Evolutionary conservation across 148 eudicot genomes (phyloP), one percentile per base, ranked within the genome.

Genomic region (Rhododendron ferrugineum): DNA sequence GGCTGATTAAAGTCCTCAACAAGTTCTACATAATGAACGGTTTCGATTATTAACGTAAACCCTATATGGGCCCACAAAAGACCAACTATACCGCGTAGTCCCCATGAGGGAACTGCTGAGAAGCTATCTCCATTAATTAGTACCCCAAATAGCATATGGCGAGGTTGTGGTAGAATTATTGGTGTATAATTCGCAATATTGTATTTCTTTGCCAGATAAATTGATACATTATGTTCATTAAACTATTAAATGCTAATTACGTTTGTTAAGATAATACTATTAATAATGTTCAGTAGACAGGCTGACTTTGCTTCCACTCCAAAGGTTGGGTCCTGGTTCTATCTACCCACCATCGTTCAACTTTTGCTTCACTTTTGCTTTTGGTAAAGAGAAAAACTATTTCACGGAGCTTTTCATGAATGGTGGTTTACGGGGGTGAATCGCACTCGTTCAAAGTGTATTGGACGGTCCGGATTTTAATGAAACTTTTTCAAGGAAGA

Each of bases 241-340:
- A n/a, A n/a, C 13, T 64, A n/a, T 64, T 2, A 64, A n/a, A 10
- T n/a, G 72, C 11, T 64, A 64, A n/a, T 64, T 64, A 64, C 32
- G 13, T 64, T 26, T 23, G 14, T n/a, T 64, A n/a, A n/a, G 44
- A n/a, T 2, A n/a, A 64, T 64, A 6, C 22, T 16, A 58, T 68
- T 26, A 11, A 28, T n/a, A 68, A 68, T 74, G 47, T 37, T 47
- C 46, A 16, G 37, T 22, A 20, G 64, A 58, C 64, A 8, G 20
- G 79, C 50, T 76, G 79, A 76, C 79, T 76, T 40, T 76, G 22
- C 40, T 10, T 76, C 40, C 79, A 76, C 76, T 34, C 70, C 36
- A 66, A 7, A 4, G 62, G 82, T 58, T 76, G 30, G 82, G 44
- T 16, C 9, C 58, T 47, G 78, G 86, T 77, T 77, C 74, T 56